Conservation (phyloP, 306 rosid genomes). For the Rosa multiflora region DNA sequence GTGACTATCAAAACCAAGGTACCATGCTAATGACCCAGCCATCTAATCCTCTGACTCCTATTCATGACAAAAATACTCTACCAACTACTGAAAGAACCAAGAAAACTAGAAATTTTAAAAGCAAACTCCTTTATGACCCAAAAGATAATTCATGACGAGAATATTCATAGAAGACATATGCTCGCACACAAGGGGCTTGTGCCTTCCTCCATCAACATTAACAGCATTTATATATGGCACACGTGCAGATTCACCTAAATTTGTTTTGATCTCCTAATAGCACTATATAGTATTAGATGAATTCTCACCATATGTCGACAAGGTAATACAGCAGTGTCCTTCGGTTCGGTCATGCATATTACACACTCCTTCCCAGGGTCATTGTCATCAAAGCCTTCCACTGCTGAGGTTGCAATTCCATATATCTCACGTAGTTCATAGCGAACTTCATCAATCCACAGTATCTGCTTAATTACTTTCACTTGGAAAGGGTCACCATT, state of each 20-base stretch:
- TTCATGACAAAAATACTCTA: background rate
- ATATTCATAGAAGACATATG: background rate
- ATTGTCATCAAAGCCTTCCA: conserved; percentile 53
- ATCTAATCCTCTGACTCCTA: background rate
- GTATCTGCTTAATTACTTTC: conserved; percentile 67
- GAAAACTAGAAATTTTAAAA: conserved; percentile 10
- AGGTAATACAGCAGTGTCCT: conserved; percentile 79
- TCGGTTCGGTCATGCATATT: conserved; percentile 92
- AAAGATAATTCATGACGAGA: background rate
- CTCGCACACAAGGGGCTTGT: background rate
- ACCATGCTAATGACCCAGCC: background rate
- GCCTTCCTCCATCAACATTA: conserved; percentile 10
- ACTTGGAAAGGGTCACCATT: conserved; percentile 55
- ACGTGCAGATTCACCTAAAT: conserved; percentile 8
- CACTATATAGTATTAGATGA: conserved; percentile 16
- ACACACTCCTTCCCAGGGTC: conserved; percentile 86
- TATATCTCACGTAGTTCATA: conserved; percentile 81
- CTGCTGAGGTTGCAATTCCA: conserved; percentile 68
- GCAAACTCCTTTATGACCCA: conserved; percentile 17
- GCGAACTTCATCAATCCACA: conserved; percentile 76
- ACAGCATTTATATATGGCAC: conserved; percentile 3
- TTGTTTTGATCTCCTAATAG: conserved; percentile 13
- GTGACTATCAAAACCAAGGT: background rate
- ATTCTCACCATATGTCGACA: conserved; percentile 88
- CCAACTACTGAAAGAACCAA: conserved; percentile 1